These are phyloP conservation scores for Cercospora zeina DNA, from an alignment of 2,329 filamentous ascomycete species.

Conservation along the genomic window DNA sequence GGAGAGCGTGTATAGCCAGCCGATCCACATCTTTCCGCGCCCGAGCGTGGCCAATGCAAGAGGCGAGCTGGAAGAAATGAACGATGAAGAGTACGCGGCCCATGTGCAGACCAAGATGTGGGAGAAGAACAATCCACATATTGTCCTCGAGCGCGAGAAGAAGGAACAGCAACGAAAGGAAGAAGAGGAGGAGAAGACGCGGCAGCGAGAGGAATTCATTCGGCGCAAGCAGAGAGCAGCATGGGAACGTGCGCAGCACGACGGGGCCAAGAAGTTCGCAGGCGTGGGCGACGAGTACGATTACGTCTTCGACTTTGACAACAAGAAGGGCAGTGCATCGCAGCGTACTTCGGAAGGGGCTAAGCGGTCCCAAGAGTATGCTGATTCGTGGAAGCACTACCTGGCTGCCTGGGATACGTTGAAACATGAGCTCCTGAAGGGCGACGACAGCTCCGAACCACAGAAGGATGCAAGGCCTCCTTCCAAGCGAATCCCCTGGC, in stretches of 20 bases:
- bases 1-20: constrained; percentile 95
- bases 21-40: constrained; percentile 82
- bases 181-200: constrained; percentile 47
- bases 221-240: constrained; percentile 42
- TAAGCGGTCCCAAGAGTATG: constrained; percentile 29
- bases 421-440: constrained; percentile 32
- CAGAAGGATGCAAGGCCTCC: constrained; percentile 23
- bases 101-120: constrained; percentile 90
- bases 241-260: constrained; percentile 37
- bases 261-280: constrained; percentile 45
- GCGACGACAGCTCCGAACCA: neutral
- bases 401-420: constrained; percentile 37
- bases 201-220: constrained; percentile 45
- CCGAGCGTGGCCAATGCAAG: constrained; percentile 54
- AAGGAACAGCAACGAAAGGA: constrained; percentile 55
- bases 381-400: constrained; percentile 35
- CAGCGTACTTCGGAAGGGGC: constrained; percentile 12
- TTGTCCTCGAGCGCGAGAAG: constrained; percentile 72
- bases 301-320: constrained; percentile 30
- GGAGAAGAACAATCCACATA: constrained; percentile 85
- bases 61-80: constrained; percentile 76
- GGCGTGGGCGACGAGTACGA: constrained; percentile 51
- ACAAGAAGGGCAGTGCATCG: constrained; percentile 17
- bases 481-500: constrained; percentile 64
- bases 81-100: constrained; percentile 84